Base-by-base conservation (phyloP, 2,329 filamentous ascomycete genomes). In the Ceratocystis cacaofunesta region DNA sequence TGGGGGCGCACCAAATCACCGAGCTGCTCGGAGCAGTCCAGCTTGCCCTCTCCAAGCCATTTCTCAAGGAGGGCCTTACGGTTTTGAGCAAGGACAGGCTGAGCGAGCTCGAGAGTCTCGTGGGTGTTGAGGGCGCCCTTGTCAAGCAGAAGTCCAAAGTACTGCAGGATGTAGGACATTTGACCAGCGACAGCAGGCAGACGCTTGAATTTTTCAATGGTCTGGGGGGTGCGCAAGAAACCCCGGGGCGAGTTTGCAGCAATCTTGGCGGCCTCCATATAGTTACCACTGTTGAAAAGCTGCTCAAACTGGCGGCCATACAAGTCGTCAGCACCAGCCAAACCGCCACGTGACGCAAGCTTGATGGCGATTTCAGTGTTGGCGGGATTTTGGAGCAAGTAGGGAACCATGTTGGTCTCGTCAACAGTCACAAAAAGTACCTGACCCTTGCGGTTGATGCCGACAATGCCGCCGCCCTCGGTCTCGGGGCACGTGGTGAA, bases 371-470 rank as follows among this genome's bases (percentile, higher is more conserved):
- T 86, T 69, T 90, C 86, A 19, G 88, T 88, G 76, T 96, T 96
- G 70, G 92, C 92, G 22, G 94, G 92, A 76, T 96, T 97, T 76
- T 96, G 90, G 70, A 97, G 87, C 57, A 99, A 85, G 75, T 99
- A 99, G 50, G 90, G 89, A 69, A 99, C 90, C 74, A 97, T 85
- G 52, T 86, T 95, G 72, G 82, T 85, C 76, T 99, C 95, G 74
- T 97, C 92, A 68, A 99, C 87, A 70, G 88, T 92, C 68, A 97
- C 94, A 66, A 92, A 90, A 68, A 99, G 82, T 60, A 97, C 92
- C 77, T 99, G 94, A 69, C 94, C 95, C 79, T 96, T 96, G 72
- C 95, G 87, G 79, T 99, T 99, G 74, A 99, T 92, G 71, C 90
- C 91, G 64, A 99, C 83, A 69, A 99, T 88, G 71, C 95, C 95